A percentile compares a stretch with the other conserved stretches of the same genome.
phyloP scores from a whole-genome alignment of 495 filamentous ascomycete genomes.

The Penicillium salamii region DNA sequence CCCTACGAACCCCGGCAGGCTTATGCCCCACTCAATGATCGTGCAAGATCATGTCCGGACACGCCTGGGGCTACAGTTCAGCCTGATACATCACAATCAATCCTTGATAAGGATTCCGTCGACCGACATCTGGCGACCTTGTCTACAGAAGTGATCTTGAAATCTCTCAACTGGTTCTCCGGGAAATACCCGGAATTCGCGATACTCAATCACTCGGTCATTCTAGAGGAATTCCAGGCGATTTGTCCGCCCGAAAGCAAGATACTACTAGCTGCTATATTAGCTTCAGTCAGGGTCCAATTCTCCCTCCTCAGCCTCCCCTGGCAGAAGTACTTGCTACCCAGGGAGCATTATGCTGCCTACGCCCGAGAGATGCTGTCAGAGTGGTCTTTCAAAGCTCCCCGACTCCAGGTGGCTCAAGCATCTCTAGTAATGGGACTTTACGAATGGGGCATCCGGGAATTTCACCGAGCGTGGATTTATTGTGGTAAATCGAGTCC shows the following conservation, averaged over 20 bases:
- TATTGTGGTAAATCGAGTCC: conserved; percentile 15
- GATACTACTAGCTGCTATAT: conserved; percentile 11
- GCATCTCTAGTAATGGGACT: conserved; percentile 17
- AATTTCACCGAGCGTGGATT: conserved; percentile 23
- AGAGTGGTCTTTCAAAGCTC: conserved; percentile 9
- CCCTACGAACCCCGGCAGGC: background rate
- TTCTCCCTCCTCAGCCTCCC: background rate
- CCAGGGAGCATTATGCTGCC: conserved; percentile 11
- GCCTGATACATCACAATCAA: too few relatives aligned
- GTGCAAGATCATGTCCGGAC: too few relatives aligned
- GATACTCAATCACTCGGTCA: conserved; percentile 11
- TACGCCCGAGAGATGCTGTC: conserved; percentile 17
- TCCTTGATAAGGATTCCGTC: too few relatives aligned
- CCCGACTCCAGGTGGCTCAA: conserved; percentile 17
- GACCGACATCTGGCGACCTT: too few relatives aligned
- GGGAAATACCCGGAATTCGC: conserved; percentile 20
- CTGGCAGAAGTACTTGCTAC: conserved; percentile 2
- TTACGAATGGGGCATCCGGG: conserved; percentile 22
- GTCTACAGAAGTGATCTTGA: conserved; percentile 6
- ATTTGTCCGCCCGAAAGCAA: conserved; percentile 5
- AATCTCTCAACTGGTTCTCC: conserved; percentile 17
- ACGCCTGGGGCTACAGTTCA: too few relatives aligned
- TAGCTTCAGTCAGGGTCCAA: conserved; percentile 8
- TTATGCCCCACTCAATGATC: too few relatives aligned
- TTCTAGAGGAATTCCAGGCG: conserved; percentile 14